phyloP scores from a whole-genome alignment of 768 basidiomycete genomes.

The Suillus brevipes region DNA sequence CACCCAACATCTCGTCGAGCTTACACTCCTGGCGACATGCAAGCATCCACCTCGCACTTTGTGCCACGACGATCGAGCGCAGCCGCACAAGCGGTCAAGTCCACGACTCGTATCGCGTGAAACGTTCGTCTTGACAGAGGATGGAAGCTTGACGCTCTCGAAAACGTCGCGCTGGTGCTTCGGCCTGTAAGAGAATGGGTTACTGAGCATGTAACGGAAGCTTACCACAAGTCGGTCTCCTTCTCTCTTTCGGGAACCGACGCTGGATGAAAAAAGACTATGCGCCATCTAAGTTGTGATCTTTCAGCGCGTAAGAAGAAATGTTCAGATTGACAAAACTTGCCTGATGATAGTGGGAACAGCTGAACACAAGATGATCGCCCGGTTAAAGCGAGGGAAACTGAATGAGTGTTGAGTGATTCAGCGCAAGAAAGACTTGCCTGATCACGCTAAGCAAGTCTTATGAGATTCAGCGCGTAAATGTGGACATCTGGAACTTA shows the following conservation, averaged over 20 bases:
- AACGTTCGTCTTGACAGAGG: neutral
- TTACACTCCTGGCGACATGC: neutral
- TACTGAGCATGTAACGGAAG: neutral
- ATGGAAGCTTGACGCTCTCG: neutral
- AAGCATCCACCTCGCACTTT: neutral
- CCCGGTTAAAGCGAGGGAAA: too few species aligned
- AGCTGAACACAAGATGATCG: too few species aligned
- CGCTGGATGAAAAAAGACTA: neutral
- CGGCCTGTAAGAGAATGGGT: neutral
- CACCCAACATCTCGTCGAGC: neutral
- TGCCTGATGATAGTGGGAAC: neutral
- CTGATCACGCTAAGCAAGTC: too few species aligned
- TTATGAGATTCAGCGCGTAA: too few species aligned
- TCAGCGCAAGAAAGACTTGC: too few species aligned
- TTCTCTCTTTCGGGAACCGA: neutral
- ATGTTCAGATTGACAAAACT: neutral
- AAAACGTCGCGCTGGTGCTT: neutral
- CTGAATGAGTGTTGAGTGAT: too few species aligned
- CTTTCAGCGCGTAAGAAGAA: neutral
- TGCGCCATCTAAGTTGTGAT: neutral
- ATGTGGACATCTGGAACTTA: too few species aligned
- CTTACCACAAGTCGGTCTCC: neutral
- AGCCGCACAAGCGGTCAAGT: neutral
- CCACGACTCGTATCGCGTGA: neutral
- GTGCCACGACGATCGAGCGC: neutral